These are phyloP conservation scores for Glebionis coronaria DNA, from an alignment of 129 eudicot genomes.

Conservation along the genomic window DNA sequence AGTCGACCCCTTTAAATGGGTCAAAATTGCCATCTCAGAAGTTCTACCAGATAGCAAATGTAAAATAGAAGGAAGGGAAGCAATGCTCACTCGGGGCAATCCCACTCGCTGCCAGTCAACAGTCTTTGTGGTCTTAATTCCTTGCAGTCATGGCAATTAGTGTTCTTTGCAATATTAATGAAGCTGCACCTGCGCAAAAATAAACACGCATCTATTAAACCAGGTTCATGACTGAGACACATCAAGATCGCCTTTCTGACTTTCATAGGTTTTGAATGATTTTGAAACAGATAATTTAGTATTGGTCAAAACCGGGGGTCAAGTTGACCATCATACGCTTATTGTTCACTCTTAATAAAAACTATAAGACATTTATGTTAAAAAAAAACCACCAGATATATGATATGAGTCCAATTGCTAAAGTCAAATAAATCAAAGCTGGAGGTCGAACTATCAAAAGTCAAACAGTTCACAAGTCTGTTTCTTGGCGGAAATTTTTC, in stretches of 20 bases:
- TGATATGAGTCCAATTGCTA: too few relatives aligned
- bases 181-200: constrained; percentile 62
- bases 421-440: too few relatives aligned
- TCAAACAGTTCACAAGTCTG: too few relatives aligned
- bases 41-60: constrained; percentile 9
- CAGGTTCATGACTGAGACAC: neutral
- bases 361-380: too few relatives aligned
- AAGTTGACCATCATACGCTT: too few relatives aligned
- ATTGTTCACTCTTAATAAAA: too few relatives aligned
- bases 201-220: neutral
- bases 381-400: too few relatives aligned
- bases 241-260: neutral
- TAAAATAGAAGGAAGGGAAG: constrained; percentile 21
- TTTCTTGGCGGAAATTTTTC: too few relatives aligned
- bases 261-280: neutral
- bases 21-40: neutral
- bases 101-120: constrained; percentile 83
- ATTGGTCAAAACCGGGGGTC: too few relatives aligned
- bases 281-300: too few relatives aligned
- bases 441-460: too few relatives aligned
- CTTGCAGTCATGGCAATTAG: constrained; percentile 71
- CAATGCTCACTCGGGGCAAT: constrained; percentile 79
- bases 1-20: neutral
- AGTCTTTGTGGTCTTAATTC: constrained; percentile 61
- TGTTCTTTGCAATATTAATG: constrained; percentile 72